These are phyloP conservation scores for Ziziphus jujuba DNA, from an alignment of 306 rosid genomes.

Conservation along the genomic window DNA sequence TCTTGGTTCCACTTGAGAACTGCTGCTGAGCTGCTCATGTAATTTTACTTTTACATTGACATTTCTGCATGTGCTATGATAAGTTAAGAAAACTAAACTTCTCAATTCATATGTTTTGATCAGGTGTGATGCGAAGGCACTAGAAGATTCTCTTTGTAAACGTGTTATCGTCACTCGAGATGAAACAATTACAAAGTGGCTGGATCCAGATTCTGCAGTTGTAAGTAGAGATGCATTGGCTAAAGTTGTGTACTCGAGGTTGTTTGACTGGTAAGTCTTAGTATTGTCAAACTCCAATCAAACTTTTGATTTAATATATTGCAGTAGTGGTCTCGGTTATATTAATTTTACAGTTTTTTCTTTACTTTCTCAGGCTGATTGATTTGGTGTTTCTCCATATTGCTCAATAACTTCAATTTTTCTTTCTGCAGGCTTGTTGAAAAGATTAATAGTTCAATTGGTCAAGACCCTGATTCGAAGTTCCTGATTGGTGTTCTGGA, in stretches of 20 bases:
- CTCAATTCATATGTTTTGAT: constrained; percentile 21
- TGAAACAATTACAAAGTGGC: constrained; percentile 85
- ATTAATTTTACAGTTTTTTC: constrained; percentile 20
- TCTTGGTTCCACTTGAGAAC: constrained; percentile 81
- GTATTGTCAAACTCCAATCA: constrained; percentile 7
- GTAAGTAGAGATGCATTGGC: constrained; percentile 97
- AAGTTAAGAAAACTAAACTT: constrained; percentile 20
- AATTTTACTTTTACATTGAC: constrained; percentile 29
- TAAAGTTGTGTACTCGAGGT: constrained; percentile 82
- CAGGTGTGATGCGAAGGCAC: constrained; percentile 95
- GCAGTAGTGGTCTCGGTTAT: constrained; percentile 10
- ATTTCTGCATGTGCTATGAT: constrained; percentile 22
- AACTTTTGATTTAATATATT: constrained; percentile 19
- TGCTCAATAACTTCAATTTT: constrained; percentile 28
- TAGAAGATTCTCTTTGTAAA: constrained; percentile 99
- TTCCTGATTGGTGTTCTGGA: constrained; percentile 93
- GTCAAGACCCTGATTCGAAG: constrained; percentile 92
- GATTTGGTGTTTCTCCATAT: neutral
- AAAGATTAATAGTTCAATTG: constrained; percentile 84
- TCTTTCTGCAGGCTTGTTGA: constrained; percentile 86
- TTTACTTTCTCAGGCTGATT: constrained; percentile 19
- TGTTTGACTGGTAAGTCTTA: constrained; percentile 89
- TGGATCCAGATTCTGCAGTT: constrained; percentile 93
- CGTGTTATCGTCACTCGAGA: constrained; percentile 97
- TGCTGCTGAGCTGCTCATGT: constrained; percentile 94